Conservation (phyloP, 2,329 filamentous ascomycete genomes). For the Akanthomyces dipterigenus region DNA sequence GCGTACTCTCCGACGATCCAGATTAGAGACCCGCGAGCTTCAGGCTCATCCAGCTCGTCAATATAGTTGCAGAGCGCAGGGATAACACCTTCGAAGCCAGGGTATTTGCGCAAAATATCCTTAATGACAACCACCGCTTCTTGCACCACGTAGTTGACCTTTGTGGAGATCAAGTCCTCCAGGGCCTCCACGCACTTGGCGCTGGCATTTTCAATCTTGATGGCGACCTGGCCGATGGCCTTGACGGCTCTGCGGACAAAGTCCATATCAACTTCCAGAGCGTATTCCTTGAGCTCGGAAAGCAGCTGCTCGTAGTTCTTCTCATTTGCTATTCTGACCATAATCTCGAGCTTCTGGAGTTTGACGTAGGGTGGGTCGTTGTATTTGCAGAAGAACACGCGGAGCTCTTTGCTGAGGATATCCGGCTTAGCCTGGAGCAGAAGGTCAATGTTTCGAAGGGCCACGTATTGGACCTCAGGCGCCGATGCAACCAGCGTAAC, state of each 20-base stretch:
- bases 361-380: slow-evolving; percentile 98
- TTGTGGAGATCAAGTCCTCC: slow-evolving; percentile 89
- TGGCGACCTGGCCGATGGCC: slow-evolving; percentile 94
- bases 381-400: slow-evolving; percentile 99
- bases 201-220: slow-evolving; percentile 93
- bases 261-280: slow-evolving; percentile 97
- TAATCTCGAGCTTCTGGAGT: slow-evolving; percentile 95
- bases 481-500: slow-evolving; percentile 93
- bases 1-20: slow-evolving; percentile 99
- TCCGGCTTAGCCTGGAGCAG: slow-evolving; percentile 93
- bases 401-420: slow-evolving; percentile 92
- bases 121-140: slow-evolving; percentile 99
- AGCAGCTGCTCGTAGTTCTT: slow-evolving; percentile 92
- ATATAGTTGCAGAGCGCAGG: slow-evolving; percentile 94
- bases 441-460: slow-evolving; percentile 90
- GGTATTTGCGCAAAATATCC: slow-evolving; percentile 95
- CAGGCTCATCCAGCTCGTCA: slow-evolving; percentile 91
- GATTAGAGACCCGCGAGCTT: slow-evolving; percentile 83
- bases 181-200: slow-evolving; percentile 94
- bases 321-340: slow-evolving; percentile 98
- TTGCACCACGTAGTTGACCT: slow-evolving; percentile 98
- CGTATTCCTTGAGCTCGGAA: slow-evolving; percentile 93
- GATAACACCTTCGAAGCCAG: slow-evolving; percentile 96
- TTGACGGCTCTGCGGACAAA: slow-evolving; percentile 91
- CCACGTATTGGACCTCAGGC: slow-evolving; percentile 96